A percentile compares a stretch with the other conserved stretches of the same genome.
phyloP scores from a whole-genome alignment of 768 basidiomycete genomes.

The Pulveroboletus ravenelii region DNA sequence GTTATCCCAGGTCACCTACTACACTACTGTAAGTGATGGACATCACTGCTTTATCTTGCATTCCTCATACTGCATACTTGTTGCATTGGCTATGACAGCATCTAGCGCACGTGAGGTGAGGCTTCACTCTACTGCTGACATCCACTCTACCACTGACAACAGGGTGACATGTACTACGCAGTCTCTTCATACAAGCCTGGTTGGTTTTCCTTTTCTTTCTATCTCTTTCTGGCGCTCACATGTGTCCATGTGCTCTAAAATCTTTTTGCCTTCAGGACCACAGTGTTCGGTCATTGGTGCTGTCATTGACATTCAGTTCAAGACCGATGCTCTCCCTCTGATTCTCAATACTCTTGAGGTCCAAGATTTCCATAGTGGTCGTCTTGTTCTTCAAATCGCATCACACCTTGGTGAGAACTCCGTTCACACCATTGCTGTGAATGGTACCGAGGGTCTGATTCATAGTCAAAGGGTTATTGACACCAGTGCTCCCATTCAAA shows the following conservation, averaged over 20 bases:
- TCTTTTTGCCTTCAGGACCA: not conserved
- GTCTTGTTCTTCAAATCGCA: slow-evolving; percentile 98
- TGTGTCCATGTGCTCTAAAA: not conserved
- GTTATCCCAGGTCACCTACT: too few relatives aligned
- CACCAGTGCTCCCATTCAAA: slow-evolving; percentile 93
- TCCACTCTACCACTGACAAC: too few relatives aligned
- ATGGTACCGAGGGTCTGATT: slow-evolving; percentile 99
- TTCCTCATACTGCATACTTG: too few relatives aligned
- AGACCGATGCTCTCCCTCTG: slow-evolving; percentile 83
- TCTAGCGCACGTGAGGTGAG: too few relatives aligned
- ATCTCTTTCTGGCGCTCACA: not conserved
- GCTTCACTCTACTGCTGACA: too few relatives aligned
- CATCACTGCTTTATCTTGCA: too few relatives aligned
- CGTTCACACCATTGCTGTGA: slow-evolving; percentile 99
- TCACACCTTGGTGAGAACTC: slow-evolving; percentile 99
- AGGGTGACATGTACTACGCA: too few relatives aligned
- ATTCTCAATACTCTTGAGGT: slow-evolving; percentile 99
- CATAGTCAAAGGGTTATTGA: slow-evolving; percentile 97
- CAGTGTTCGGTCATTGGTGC: slow-evolving; percentile 83
- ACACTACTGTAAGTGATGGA: too few relatives aligned
- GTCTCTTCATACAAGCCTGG: slow-evolving; percentile 22
- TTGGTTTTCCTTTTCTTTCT: slow-evolving; percentile 31
- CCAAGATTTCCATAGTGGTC: slow-evolving; percentile 87
- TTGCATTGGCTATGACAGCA: too few relatives aligned
- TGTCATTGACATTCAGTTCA: slow-evolving; percentile 99